Base-by-base conservation (phyloP, 2,329 filamentous ascomycete genomes). In the Bisporella sp. region DNA sequence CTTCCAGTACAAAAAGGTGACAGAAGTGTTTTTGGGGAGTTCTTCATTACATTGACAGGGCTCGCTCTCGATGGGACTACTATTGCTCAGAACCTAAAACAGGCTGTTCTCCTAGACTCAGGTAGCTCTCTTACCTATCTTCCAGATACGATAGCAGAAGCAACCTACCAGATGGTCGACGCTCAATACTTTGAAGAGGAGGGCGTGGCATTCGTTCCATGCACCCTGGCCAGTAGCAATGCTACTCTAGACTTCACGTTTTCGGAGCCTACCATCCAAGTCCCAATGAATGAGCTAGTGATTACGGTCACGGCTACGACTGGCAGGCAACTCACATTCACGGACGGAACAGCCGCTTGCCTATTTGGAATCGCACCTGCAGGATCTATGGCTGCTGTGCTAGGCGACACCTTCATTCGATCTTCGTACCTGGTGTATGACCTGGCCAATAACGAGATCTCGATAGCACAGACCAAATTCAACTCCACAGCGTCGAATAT, bases 401-500 rank as follows among this genome's bases (percentile, higher is more conserved):
- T 90, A 31, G 86, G 86, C 12, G 86, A 89, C 62, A 87, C 85
- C 0, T 90, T 90, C 65, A 71, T 90, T 49, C 75, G 86, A 45
- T 85, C 82, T 35, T 85, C 85, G 0, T 90, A 90, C 58, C 77
- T 88, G 11, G 85, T 90, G 8, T 89, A 87, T 63, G 85, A 89
- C 63, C 71, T 89, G 28, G 78, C 73, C 31, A 87, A 86, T 65
- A 82, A 88, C 63, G 74, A 85, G 67, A 82, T 89, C 57, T 84
- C 81, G 1, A 68, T 89, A 32, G 86, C 84, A 1, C 80, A 85
- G 64, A 84, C 84, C 13, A 77, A 74, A 46, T 83, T 81, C 66
- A 79, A 85, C 62, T 70, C 74, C 4, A 75, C 75, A 0, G 53
- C 60, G 12, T 71, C 71, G 5, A 73, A 72, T 45, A 66, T 85